These are phyloP conservation scores for Aureobasidium sp. DNA, from an alignment of 2,329 filamentous ascomycete genomes.

Conservation along the genomic window DNA sequence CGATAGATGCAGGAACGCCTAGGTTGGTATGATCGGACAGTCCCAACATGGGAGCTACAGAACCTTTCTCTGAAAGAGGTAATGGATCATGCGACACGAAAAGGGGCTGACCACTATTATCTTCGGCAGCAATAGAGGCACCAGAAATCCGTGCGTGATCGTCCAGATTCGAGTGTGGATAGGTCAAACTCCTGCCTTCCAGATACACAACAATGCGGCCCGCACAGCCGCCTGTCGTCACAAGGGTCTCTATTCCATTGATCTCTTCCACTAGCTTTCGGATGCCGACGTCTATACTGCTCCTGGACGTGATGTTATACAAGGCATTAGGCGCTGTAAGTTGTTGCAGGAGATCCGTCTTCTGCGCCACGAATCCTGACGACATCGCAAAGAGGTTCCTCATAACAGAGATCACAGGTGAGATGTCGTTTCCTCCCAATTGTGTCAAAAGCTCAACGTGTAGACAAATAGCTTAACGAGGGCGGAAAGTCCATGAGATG, in stretches of 20 bases:
- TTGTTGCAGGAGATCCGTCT: slow-evolving; percentile 63
- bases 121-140: slow-evolving; percentile 59
- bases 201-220: slow-evolving; percentile 82
- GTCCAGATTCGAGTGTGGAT: background rate
- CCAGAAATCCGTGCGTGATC: slow-evolving; percentile 16
- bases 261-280: slow-evolving; percentile 69
- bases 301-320: slow-evolving; percentile 69
- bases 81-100: slow-evolving; percentile 68
- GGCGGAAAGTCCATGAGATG: background rate
- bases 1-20: background rate
- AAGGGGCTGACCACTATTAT: slow-evolving; percentile 79
- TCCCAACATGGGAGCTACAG: slow-evolving; percentile 2
- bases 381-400: slow-evolving; percentile 13
- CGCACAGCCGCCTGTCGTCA: slow-evolving; percentile 90
- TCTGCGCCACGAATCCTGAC: slow-evolving; percentile 46
- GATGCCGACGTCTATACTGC: slow-evolving; percentile 73
- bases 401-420: background rate
- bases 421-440: background rate
- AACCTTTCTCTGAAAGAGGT: background rate
- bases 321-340: slow-evolving; percentile 61
- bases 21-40: background rate
- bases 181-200: slow-evolving; percentile 56
- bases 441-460: background rate
- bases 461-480: too few species aligned
- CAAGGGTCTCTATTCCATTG: slow-evolving; percentile 65